Evolutionary conservation across 2,329 filamentous ascomycete genomes (phyloP).

Genomic region (Epichloe scottii): DNA sequence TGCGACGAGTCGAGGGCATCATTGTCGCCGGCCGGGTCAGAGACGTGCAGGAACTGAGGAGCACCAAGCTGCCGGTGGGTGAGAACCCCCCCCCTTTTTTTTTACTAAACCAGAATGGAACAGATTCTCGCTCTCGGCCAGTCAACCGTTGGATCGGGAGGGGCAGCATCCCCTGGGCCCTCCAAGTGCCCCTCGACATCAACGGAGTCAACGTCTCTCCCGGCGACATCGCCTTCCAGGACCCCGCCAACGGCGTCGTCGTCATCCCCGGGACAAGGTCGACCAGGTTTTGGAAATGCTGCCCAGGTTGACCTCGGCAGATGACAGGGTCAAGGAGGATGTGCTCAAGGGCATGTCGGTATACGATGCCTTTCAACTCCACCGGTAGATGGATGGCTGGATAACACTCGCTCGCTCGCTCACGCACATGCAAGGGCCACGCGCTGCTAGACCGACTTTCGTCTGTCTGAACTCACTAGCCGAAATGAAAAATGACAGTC

Average conservation of each 20-base stretch:
- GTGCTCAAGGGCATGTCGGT: slow-evolving; percentile 51
- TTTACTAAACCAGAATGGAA: background rate
- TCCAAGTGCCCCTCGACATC: slow-evolving; percentile 31
- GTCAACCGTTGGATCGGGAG: slow-evolving; percentile 45
- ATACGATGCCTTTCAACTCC: slow-evolving; percentile 51
- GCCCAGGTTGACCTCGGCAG: slow-evolving; percentile 35
- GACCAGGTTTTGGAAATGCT: slow-evolving; percentile 48
- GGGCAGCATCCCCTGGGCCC: slow-evolving; percentile 43
- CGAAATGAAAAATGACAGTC: too few relatives aligned
- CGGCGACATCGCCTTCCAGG: slow-evolving; percentile 59
- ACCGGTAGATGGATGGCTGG: slow-evolving; percentile 23
- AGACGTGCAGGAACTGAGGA: slow-evolving; percentile 49
- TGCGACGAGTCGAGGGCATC: slow-evolving; percentile 45
- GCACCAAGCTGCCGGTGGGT: slow-evolving; percentile 39
- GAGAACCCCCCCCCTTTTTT: background rate
- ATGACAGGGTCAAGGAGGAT: slow-evolving; percentile 50
- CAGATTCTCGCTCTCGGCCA: slow-evolving; percentile 44
- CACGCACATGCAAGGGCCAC: background rate
- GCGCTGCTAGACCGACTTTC: too few relatives aligned
- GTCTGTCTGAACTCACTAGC: too few relatives aligned
- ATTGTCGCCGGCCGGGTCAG: slow-evolving; percentile 57
- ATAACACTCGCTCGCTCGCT: background rate
- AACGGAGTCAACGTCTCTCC: slow-evolving; percentile 29
- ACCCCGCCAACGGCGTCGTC: slow-evolving; percentile 57
- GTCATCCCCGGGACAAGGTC: slow-evolving; percentile 51